These are phyloP conservation scores for Arachis hypogaea DNA, from an alignment of 306 rosid species.

Conservation along the genomic window DNA sequence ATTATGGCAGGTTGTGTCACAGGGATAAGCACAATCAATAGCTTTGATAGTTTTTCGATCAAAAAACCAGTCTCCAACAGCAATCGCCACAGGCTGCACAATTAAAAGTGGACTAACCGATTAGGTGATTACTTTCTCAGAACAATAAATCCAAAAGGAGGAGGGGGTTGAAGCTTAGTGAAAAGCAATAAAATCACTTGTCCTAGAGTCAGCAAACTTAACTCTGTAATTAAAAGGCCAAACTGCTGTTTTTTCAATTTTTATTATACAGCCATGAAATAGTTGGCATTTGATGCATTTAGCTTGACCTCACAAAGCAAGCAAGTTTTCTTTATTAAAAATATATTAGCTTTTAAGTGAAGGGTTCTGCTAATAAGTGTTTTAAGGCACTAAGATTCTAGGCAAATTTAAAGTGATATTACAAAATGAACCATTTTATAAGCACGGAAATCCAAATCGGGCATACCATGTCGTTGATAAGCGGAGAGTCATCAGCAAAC, in stretches of 20 bases:
- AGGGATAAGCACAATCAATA: constrained; percentile 84
- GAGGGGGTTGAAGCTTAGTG: neutral
- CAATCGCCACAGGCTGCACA: constrained; percentile 72
- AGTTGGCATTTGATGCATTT: neutral
- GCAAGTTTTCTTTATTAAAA: constrained; percentile 1
- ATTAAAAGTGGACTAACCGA: constrained; percentile 6
- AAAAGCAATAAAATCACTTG: constrained; percentile 9
- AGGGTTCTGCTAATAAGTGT: too few species aligned
- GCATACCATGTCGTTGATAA: constrained; percentile 60
- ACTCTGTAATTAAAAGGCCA: constrained; percentile 7
- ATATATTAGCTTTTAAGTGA: neutral
- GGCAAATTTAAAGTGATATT: constrained; percentile 1
- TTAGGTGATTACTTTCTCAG: constrained; percentile 10
- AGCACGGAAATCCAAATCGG: constrained; percentile 15
- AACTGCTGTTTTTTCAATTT: neutral
- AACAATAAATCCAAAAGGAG: neutral
- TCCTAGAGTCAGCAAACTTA: constrained; percentile 3
- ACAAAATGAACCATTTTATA: constrained; percentile 22
- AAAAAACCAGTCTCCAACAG: constrained; percentile 92
- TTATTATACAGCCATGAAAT: neutral
- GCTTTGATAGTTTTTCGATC: constrained; percentile 66
- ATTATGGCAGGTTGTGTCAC: constrained; percentile 88
- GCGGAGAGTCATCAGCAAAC: constrained; percentile 90
- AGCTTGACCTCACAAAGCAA: neutral
- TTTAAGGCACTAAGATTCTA: neutral